Evolutionary conservation across 768 basidiomycete genomes (phyloP), one percentile per base, ranked within the genome.

Genomic region (Neoboletus brunneissimus): DNA sequence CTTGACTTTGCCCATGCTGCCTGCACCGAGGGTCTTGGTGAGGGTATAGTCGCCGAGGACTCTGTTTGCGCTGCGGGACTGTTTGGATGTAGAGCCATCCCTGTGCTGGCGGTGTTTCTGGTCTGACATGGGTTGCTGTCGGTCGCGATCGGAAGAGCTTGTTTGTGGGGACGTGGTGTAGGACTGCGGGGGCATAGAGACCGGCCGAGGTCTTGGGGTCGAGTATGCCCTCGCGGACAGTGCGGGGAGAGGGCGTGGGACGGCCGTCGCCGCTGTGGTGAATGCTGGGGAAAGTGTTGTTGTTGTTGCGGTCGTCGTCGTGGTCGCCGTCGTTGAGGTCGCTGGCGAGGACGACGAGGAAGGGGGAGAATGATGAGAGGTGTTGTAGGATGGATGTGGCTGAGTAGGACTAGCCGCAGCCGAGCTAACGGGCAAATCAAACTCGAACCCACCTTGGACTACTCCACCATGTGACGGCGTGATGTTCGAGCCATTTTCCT

Each of bases 1-100:
- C 78, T 98, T 99, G 67, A 99, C 96, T 73, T 98, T 98, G 62
- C 96, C 96, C 96, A 99, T 99, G 71, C 91, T 94, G 37, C 96
- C 96, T 22, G 95, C 96, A 25, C 96, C 96, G 41, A 99, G 81
- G 5, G 96, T 97, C 81, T 98, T 98, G 67, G 90, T 90, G 63
- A 99, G 83, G 57, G 91, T 91, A 77, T 97, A 99, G 70, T 98
- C 94, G 32, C 95, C 96, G 16, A 99, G 78, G 56, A 92, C 79
- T 73, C 88, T 74, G 64, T 76, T 65, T 46, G 69, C 56, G 41
- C 51, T 65, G 66, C 69, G 72, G 58, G 69, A 71, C 66, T 60
- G 77, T 64, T 73, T 65, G 64, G 68, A 57, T 1, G 76, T 58
- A 23, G 74, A 68, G 48, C 59, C 69, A 35, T 73, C 67, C 51